These are phyloP conservation scores for Mycosphaerella arachidis DNA, from an alignment of 2,329 filamentous ascomycete species.

Conservation along the genomic window DNA sequence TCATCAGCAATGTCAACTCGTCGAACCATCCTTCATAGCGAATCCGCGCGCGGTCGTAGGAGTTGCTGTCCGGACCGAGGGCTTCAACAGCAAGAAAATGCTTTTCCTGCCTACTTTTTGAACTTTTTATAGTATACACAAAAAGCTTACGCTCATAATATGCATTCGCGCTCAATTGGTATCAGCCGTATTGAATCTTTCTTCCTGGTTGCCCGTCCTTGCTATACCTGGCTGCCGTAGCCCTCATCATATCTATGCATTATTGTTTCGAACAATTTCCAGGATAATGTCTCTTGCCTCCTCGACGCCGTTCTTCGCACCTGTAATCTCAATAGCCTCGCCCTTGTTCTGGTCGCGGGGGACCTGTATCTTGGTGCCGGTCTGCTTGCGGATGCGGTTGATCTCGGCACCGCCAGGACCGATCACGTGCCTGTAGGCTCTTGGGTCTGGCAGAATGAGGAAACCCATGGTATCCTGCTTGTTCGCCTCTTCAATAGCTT, in stretches of 20 bases:
- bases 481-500: constrained; percentile 66
- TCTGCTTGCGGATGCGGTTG: constrained; percentile 86
- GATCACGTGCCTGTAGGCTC: constrained; percentile 84
- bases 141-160: neutral
- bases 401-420: constrained; percentile 86
- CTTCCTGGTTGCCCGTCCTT: neutral
- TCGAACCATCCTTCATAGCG: too few species aligned
- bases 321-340: constrained; percentile 88
- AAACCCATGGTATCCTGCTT: constrained; percentile 75
- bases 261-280: constrained; percentile 62
- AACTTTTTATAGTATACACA: neutral
- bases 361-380: constrained; percentile 83
- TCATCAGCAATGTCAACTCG: too few species aligned
- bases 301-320: constrained; percentile 73
- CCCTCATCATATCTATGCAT: constrained; percentile 22
- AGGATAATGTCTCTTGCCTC: constrained; percentile 85
- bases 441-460: constrained; percentile 82
- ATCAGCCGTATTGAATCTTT: neutral
- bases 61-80: neutral
- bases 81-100: neutral
- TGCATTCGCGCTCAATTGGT: neutral
- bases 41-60: too few species aligned
- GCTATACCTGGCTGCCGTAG: neutral
- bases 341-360: constrained; percentile 65
- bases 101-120: neutral